Evolutionary conservation across 495 filamentous ascomycete species (phyloP).

Genomic region (Penicillium chermesinum): DNA sequence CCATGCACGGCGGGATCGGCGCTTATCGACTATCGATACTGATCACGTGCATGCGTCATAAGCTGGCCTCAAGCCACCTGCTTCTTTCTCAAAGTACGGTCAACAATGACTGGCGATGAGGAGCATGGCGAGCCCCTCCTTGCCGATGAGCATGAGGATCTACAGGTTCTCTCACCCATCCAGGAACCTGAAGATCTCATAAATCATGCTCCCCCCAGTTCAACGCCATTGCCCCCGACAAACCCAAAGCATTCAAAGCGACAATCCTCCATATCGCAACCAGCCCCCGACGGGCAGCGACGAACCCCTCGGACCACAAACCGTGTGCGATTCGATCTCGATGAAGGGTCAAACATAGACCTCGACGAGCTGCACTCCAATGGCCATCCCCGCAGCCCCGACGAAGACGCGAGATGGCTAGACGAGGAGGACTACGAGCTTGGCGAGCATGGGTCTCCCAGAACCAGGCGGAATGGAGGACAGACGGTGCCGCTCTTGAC

Average conservation of each 20-base stretch:
- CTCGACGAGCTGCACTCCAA: slow-evolving; percentile 35
- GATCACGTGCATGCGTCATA: slow-evolving; percentile 12
- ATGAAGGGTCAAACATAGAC: slow-evolving; percentile 28
- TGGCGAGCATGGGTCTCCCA: slow-evolving; percentile 18
- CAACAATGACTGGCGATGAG: slow-evolving; percentile 45
- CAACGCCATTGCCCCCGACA: slow-evolving; percentile 13
- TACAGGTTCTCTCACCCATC: slow-evolving; percentile 23
- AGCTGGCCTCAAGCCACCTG: slow-evolving; percentile 10
- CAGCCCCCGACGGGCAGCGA: slow-evolving; percentile 39
- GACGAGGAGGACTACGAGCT: slow-evolving; percentile 55
- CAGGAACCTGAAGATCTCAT: slow-evolving; percentile 26
- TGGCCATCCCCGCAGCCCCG: slow-evolving; percentile 35
- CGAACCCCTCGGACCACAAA: slow-evolving; percentile 73
- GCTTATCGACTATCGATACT: slow-evolving; percentile 16
- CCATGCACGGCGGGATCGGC: not conserved
- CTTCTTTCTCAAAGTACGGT: slow-evolving; percentile 12
- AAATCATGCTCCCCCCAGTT: slow-evolving; percentile 19
- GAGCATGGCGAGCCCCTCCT: slow-evolving; percentile 23
- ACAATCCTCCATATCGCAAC: slow-evolving; percentile 44
- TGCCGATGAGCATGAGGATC: slow-evolving; percentile 28
- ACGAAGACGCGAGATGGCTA: slow-evolving; percentile 46
- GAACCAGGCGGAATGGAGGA: slow-evolving; percentile 18
- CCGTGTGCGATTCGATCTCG: slow-evolving; percentile 84
- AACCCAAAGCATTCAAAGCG: slow-evolving; percentile 18
- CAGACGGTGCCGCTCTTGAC: slow-evolving; percentile 73